A percentile compares a stretch with the other conserved stretches of the same genome.
Evolutionary conservation across 805 yeast species (phyloP).

Genomic region (Grigorovia transvaalensis): DNA sequence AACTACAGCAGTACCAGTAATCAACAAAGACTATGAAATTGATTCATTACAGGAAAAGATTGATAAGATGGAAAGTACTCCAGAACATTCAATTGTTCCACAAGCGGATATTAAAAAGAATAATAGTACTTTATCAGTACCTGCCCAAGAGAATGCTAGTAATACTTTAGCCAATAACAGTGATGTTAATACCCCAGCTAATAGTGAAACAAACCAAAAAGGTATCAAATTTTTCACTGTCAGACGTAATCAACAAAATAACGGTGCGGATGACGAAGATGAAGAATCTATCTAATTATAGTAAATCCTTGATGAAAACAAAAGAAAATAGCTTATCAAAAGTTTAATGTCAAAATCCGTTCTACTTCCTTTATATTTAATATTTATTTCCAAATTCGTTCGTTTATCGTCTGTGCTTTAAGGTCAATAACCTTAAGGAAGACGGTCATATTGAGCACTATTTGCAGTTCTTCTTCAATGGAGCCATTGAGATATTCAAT

Average conservation of each 20-base stretch:
- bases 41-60: not conserved
- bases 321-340: too few relatives aligned
- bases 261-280: slow-evolving; percentile 22
- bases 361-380: too few relatives aligned
- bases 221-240: slow-evolving; percentile 74
- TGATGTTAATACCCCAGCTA: not conserved
- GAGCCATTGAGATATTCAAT: too few relatives aligned
- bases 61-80: not conserved
- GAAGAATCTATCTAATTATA: slow-evolving; percentile 8
- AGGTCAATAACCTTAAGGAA: too few relatives aligned
- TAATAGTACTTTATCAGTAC: not conserved
- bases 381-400: too few relatives aligned
- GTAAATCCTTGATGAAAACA: not conserved
- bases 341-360: too few relatives aligned
- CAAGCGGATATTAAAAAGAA: not conserved
- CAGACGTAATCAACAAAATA: slow-evolving; percentile 35
- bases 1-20: not conserved
- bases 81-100: not conserved
- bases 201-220: slow-evolving; percentile 17
- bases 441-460: too few relatives aligned
- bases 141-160: not conserved
- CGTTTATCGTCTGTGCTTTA: too few relatives aligned
- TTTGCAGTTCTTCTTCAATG: too few relatives aligned
- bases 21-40: not conserved
- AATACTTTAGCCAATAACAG: not conserved